phyloP scores from a whole-genome alignment of 129 eudicot genomes.

The Sambucus nigra region DNA sequence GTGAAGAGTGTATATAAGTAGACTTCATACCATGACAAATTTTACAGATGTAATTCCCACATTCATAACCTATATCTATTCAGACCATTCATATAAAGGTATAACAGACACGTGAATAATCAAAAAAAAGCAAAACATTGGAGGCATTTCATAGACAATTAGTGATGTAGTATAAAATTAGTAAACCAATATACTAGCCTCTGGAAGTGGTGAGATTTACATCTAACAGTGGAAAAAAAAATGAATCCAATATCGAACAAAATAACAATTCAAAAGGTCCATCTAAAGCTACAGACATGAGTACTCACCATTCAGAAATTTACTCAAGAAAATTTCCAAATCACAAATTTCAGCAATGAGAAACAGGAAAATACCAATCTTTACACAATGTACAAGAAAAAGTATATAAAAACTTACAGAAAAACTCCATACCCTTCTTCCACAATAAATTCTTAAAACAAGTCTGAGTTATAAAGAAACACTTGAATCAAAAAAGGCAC shows the following conservation, averaged over 20 bases:
- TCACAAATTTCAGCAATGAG: neutral
- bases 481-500: neutral
- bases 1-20: too few species aligned
- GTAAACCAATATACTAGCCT: neutral
- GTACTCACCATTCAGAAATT: slow-evolving; percentile 1
- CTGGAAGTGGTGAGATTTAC: neutral
- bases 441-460: neutral
- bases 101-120: too few species aligned
- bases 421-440: neutral
- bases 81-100: too few species aligned
- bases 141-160: too few species aligned
- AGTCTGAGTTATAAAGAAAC: neutral
- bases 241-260: neutral
- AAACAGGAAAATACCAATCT: neutral
- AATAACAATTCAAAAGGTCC: too few species aligned
- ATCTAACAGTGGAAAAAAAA: neutral
- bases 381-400: neutral
- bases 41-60: too few species aligned
- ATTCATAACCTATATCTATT: too few species aligned
- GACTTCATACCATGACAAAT: too few species aligned
- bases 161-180: neutral
- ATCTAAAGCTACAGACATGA: neutral
- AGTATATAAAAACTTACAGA: neutral
- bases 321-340: neutral
- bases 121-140: too few species aligned